Conservation (phyloP, 805 yeast species). For the Teunomyces kruisii region DNA sequence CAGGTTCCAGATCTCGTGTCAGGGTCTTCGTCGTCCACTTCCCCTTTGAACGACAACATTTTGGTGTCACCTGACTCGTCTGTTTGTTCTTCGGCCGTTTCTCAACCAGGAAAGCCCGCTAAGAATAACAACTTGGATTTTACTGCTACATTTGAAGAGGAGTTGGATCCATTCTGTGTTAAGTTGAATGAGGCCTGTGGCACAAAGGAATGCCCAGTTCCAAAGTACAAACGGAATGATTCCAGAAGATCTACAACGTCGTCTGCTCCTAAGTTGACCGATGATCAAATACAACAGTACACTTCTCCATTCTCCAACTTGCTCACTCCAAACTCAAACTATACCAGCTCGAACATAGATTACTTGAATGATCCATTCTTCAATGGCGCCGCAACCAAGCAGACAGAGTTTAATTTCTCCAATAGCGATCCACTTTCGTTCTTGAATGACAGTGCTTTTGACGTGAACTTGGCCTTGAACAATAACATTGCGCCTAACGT, state of each 20-base stretch:
- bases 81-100: conserved; percentile 9
- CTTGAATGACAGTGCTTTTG: conserved; percentile 50
- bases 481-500: not conserved
- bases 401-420: conserved; percentile 7
- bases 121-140: conserved; percentile 6
- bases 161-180: conserved; percentile 72
- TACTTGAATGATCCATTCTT: conserved; percentile 18
- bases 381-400: conserved; percentile 5
- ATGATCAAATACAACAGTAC: conserved; percentile 7
- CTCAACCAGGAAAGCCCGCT: conserved; percentile 2
- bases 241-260: conserved; percentile 1
- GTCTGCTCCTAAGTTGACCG: not conserved
- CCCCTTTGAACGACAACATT: conserved; percentile 38
- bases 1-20: conserved; percentile 36
- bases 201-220: conserved; percentile 64
- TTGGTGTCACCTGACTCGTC: conserved; percentile 34
- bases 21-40: conserved; percentile 32
- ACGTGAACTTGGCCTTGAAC: conserved; percentile 51
- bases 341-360: conserved; percentile 18
- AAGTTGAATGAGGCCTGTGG: conserved; percentile 84
- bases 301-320: conserved; percentile 21
- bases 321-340: conserved; percentile 18
- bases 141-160: conserved; percentile 54
- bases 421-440: conserved; percentile 44
- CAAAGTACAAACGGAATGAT: conserved; percentile 36